Percentiles rank a stretch among this genome's conserved stretches.
These are phyloP conservation scores for Cyclotella atomus DNA, from an alignment of 108 stramenopile genomes.

Conservation along the genomic window DNA sequence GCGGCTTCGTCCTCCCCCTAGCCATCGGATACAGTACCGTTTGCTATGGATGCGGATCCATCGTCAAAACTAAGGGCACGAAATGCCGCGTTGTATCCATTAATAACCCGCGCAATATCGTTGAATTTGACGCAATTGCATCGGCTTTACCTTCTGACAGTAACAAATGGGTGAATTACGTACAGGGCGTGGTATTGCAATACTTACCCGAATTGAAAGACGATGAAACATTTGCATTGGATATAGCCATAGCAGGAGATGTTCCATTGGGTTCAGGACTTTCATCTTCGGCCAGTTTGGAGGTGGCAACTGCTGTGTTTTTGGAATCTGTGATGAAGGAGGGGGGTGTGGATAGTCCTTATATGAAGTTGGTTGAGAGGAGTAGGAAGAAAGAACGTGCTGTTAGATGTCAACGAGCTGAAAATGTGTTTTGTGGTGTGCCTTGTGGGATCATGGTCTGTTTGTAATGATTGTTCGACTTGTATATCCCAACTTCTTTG, in stretches of 20 bases:
- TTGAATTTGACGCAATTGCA: slow-evolving; percentile 48
- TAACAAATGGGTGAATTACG: slow-evolving; percentile 88
- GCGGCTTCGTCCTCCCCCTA: slow-evolving; percentile 93
- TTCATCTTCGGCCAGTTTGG: slow-evolving; percentile 75
- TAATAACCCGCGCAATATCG: slow-evolving; percentile 37
- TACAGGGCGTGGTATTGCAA: slow-evolving; percentile 87
- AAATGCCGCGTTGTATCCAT: slow-evolving; percentile 59
- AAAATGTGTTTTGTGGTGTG: slow-evolving; percentile 88
- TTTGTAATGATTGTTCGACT: background rate
- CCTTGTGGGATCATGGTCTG: slow-evolving; percentile 92
- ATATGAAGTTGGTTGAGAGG: slow-evolving; percentile 2
- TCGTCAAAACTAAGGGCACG: slow-evolving; percentile 21
- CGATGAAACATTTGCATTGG: slow-evolving; percentile 46
- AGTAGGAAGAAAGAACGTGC: slow-evolving; percentile 57
- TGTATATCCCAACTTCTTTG: background rate
- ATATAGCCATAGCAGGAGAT: slow-evolving; percentile 75
- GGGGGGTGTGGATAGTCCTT: slow-evolving; percentile 50
- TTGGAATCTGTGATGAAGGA: slow-evolving; percentile 65
- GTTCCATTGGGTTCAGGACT: slow-evolving; percentile 93
- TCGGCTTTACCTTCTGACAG: slow-evolving; percentile 51
- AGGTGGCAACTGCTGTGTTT: slow-evolving; percentile 81
- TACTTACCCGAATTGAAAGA: slow-evolving; percentile 78
- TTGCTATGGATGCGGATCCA: slow-evolving; percentile 63
- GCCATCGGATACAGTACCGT: slow-evolving; percentile 87
- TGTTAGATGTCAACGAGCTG: slow-evolving; percentile 90